A percentile compares a stretch with the other conserved stretches of the same genome.
Conservation (phyloP, 257 asterid genomes). For the Craterostigma plantagineum region DNA sequence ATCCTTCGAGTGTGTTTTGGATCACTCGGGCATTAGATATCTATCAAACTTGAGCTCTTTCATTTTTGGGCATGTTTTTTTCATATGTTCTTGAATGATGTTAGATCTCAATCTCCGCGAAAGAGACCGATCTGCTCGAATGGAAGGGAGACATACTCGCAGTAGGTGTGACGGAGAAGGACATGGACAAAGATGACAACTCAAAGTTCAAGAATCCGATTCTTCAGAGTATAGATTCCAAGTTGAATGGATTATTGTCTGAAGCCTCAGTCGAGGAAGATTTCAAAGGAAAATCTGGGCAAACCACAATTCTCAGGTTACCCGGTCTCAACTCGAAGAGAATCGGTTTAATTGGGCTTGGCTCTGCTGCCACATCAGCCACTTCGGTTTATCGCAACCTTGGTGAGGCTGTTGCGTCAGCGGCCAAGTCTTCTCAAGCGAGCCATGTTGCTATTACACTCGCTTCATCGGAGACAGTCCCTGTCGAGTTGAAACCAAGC, state of each 20-base stretch:
- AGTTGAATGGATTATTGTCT: conserved; percentile 58
- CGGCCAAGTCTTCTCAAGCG: conserved; percentile 70
- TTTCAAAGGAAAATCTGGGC: conserved; percentile 81
- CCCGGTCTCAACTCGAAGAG: conserved; percentile 69
- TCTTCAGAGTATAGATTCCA: conserved; percentile 60
- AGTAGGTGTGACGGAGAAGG: conserved; percentile 75
- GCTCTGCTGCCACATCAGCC: conserved; percentile 38
- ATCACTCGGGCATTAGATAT: too few species aligned
- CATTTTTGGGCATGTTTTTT: conserved; percentile 8
- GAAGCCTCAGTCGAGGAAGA: conserved; percentile 79
- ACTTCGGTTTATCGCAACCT: conserved; percentile 48
- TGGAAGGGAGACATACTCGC: conserved; percentile 98
- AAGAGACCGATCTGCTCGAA: conserved; percentile 67
- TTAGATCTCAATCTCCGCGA: conserved; percentile 70
- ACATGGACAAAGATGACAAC: conserved; percentile 61
- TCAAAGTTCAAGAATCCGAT: conserved; percentile 48
- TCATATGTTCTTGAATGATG: conserved; percentile 6
- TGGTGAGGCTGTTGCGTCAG: conserved; percentile 85
- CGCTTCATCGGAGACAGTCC: conserved; percentile 51
- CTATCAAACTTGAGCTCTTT: too few species aligned
- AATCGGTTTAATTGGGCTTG: conserved; percentile 70
- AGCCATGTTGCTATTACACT: conserved; percentile 61
- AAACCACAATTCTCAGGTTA: conserved; percentile 63
- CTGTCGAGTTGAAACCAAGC: conserved; percentile 40
- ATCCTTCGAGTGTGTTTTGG: too few species aligned